A percentile compares a stretch with the other conserved stretches of the same genome.
These are phyloP conservation scores for Cymodocea nodosa DNA, from an alignment of 116 monocot species.

Conservation along the genomic window DNA sequence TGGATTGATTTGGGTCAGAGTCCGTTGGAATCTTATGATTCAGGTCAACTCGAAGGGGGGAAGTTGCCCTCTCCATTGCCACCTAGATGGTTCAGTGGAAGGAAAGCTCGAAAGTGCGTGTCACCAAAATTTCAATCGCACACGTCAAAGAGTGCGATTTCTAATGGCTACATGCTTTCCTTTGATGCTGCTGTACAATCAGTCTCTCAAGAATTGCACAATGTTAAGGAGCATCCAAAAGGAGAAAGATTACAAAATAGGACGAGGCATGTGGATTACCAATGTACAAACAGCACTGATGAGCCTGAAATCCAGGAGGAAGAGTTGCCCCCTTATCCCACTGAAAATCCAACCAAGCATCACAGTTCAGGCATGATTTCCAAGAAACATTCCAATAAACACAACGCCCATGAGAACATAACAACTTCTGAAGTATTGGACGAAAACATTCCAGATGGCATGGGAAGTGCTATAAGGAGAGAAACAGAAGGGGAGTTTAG, in stretches of 20 bases:
- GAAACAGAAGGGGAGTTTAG: slow-evolving; percentile 44
- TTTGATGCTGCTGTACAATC: slow-evolving; percentile 93
- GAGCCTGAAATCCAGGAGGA: slow-evolving; percentile 15
- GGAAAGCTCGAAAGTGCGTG: slow-evolving; percentile 33
- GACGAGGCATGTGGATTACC: neutral
- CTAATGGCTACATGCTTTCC: slow-evolving; percentile 34
- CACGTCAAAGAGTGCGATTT: slow-evolving; percentile 41
- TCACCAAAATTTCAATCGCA: slow-evolving; percentile 37
- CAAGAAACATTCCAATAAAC: too few species aligned
- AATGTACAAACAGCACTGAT: slow-evolving; percentile 2
- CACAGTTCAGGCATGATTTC: neutral
- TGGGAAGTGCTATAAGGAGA: slow-evolving; percentile 23
- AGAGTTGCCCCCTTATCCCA: neutral
- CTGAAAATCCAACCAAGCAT: slow-evolving; percentile 2
- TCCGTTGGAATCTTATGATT: slow-evolving; percentile 52
- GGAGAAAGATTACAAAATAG: slow-evolving; percentile 10
- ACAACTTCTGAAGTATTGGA: slow-evolving; percentile 4
- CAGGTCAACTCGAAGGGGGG: slow-evolving; percentile 29
- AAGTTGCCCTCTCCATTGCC: slow-evolving; percentile 63
- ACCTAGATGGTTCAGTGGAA: slow-evolving; percentile 27
- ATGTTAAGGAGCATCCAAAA: slow-evolving; percentile 28
- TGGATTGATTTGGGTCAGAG: slow-evolving; percentile 98
- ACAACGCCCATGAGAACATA: neutral
- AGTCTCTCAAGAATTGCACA: slow-evolving; percentile 58
- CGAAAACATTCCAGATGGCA: neutral